Conservation (phyloP, 106 monocot species). For the Acorus calamus region DNA sequence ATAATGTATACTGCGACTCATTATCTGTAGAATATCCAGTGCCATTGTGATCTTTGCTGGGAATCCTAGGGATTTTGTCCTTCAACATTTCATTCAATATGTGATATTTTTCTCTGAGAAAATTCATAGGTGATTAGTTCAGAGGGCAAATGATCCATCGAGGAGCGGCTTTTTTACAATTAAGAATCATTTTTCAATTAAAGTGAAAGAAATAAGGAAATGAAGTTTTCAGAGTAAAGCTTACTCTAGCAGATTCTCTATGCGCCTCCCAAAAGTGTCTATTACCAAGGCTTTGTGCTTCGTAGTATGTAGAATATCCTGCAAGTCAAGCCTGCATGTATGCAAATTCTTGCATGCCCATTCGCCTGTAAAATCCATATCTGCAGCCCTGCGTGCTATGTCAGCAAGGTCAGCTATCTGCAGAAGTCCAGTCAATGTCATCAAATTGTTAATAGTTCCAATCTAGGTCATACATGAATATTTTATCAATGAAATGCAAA, state of each 20-base stretch:
- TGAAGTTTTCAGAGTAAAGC: background rate
- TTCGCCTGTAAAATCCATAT: constrained; percentile 18
- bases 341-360: constrained; percentile 17
- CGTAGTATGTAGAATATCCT: constrained; percentile 24
- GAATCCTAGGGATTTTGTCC: constrained; percentile 6
- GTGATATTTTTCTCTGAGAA: constrained; percentile 47
- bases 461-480: too few species aligned
- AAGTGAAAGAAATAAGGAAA: background rate
- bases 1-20: constrained; percentile 12
- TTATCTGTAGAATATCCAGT: constrained; percentile 5
- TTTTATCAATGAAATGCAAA: too few species aligned
- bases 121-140: constrained; percentile 1
- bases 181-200: constrained; percentile 1
- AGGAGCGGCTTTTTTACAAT: background rate
- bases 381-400: constrained; percentile 36
- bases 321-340: constrained; percentile 23
- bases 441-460: background rate
- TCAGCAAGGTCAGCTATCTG: constrained; percentile 45
- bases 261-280: constrained; percentile 52
- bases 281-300: constrained; percentile 41
- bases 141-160: too few species aligned
- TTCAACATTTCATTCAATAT: constrained; percentile 13
- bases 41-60: constrained; percentile 9
- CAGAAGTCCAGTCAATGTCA: constrained; percentile 1
- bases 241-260: constrained; percentile 37